A percentile compares a stretch with the other conserved stretches of the same genome.
phyloP scores from a whole-genome alignment of 2,329 filamentous ascomycete species.

The Leptographium wingfieldii region DNA sequence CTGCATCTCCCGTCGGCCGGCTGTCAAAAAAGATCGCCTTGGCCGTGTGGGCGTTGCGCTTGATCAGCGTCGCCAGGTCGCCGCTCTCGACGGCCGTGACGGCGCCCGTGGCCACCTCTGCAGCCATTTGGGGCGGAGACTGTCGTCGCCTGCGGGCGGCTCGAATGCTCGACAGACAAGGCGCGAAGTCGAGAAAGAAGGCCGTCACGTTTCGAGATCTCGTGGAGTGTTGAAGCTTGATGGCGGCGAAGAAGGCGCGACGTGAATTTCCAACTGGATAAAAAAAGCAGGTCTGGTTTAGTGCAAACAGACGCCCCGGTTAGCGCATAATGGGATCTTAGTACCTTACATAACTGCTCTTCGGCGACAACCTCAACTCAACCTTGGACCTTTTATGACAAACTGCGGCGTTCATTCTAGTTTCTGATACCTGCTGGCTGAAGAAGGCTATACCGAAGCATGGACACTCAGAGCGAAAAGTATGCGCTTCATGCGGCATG shows the following conservation, averaged over 20 bases:
- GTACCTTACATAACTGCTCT: background rate
- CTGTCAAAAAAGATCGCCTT: constrained; percentile 25
- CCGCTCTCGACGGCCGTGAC: constrained; percentile 9
- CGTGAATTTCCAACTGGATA: background rate
- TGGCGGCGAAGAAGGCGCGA: background rate
- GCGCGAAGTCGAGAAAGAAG: background rate
- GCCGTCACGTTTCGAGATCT: background rate
- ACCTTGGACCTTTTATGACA: background rate
- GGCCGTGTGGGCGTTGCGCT: constrained; percentile 28
- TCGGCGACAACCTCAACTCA: background rate
- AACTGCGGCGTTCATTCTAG: too few relatives aligned
- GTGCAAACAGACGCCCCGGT: too few relatives aligned
- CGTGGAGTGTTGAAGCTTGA: background rate
- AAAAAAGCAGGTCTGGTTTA: background rate
- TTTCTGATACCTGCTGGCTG: background rate
- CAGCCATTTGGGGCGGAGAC: constrained; percentile 13
- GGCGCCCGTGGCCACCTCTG: constrained; percentile 16
- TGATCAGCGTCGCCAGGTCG: constrained; percentile 24
- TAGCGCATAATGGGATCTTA: background rate
- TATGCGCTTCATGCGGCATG: constrained; percentile 82
- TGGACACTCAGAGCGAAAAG: constrained; percentile 26
- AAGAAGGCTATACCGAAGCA: background rate
- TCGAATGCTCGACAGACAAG: background rate
- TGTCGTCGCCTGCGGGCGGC: constrained; percentile 4
- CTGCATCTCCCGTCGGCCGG: background rate